A percentile compares a stretch with the other conserved stretches of the same genome.
phyloP scores from a whole-genome alignment of 495 filamentous ascomycete genomes.

The Podospora tetraspora region DNA sequence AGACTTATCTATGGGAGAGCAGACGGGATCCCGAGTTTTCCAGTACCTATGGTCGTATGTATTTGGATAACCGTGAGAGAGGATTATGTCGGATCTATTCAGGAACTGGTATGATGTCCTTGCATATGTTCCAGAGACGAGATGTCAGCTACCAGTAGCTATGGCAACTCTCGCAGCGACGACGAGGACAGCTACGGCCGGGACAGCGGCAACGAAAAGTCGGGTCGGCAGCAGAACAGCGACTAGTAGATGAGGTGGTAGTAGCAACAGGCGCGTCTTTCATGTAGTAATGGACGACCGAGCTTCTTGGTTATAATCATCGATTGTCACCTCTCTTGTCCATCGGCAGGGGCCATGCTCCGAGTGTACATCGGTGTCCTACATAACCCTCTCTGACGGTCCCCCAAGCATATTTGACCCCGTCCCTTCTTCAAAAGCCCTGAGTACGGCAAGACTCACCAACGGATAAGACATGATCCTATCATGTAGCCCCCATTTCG shows the following conservation, averaged over 20 bases:
- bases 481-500: not conserved
- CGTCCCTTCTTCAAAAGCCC: not conserved
- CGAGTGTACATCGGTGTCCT: no score
- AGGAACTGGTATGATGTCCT: no score
- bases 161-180: not conserved
- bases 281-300: not conserved
- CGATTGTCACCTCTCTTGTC: no score
- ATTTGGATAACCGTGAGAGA: no score
- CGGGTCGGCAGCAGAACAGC: not conserved
- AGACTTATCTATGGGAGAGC: slow-evolving; percentile 47
- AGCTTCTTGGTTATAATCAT: no score
- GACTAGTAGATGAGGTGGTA: not conserved
- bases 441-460: not conserved
- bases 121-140: no score
- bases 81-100: no score
- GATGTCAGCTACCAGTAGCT: no score
- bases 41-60: slow-evolving; percentile 23
- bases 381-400: no score
- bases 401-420: no score
- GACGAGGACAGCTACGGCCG: not conserved
- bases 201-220: not conserved
- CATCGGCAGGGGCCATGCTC: no score
- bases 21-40: slow-evolving; percentile 49
- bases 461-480: slow-evolving; percentile 7
- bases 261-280: not conserved